These are phyloP conservation scores for Scutellaria minor DNA, from an alignment of 257 asterid genomes.

Conservation along the genomic window DNA sequence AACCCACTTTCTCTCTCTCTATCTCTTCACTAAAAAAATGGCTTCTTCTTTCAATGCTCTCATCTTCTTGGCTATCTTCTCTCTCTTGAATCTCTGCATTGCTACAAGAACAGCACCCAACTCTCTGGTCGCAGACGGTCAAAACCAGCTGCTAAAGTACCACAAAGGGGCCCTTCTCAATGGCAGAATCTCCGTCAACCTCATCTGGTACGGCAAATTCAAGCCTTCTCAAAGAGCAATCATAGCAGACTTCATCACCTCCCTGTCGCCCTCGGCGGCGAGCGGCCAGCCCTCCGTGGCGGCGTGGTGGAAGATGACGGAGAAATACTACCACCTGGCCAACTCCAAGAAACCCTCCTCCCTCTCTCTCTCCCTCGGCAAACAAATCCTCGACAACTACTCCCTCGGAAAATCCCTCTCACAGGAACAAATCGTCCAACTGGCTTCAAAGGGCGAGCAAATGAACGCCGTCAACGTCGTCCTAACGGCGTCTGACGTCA, in stretches of 20 bases:
- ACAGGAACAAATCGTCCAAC: constrained; percentile 45
- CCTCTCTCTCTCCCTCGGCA: constrained; percentile 47
- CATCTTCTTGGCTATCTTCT: constrained; percentile 17
- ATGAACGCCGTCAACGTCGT: constrained; percentile 63
- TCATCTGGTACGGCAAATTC: constrained; percentile 77
- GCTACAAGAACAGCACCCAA: constrained; percentile 29
- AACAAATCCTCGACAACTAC: constrained; percentile 48
- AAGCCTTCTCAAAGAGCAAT: constrained; percentile 68
- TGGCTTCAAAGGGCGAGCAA: constrained; percentile 66
- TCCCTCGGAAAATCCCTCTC: constrained; percentile 67
- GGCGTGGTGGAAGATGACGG: constrained; percentile 72
- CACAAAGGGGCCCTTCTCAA: constrained; percentile 73
- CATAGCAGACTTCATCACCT: constrained; percentile 66
- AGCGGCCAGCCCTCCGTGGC: constrained; percentile 60
- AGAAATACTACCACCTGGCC: constrained; percentile 62
- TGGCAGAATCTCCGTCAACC: constrained; percentile 62
- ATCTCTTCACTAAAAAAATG: constrained; percentile 21
- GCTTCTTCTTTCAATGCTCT: constrained; percentile 27
- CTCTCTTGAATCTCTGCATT: constrained; percentile 24
- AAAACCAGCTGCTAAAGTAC: constrained; percentile 44
- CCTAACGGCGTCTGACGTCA: constrained; percentile 58
- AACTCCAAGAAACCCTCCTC: constrained; percentile 45
- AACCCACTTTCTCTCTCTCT: neutral
- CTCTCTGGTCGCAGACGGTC: constrained; percentile 19
- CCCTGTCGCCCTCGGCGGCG: constrained; percentile 44